Base-by-base conservation (phyloP, 202 grass and related monocot genomes). In the Zizania palustris region DNA sequence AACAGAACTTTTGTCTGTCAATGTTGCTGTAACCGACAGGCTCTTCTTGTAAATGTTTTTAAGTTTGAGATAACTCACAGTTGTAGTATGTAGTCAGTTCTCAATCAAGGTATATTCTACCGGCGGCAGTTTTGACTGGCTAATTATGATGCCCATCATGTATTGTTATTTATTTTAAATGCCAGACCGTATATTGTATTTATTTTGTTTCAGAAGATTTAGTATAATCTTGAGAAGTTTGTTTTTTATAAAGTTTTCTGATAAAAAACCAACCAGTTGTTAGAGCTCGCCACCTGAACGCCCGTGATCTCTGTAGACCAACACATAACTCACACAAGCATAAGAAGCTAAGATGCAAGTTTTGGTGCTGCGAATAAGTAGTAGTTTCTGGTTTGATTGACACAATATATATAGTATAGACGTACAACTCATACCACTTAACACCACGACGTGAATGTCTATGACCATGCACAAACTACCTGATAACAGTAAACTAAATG, bases 31-130 rank as follows among this genome's bases (percentile, higher is more conserved):
- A 71, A 45, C 13, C 50, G 57, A 45, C 83, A 67, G 76, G 15
- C 55, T 57, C 42, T 43, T 61, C 16, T 54, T 85, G 82, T 81
- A 82, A 15, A 82, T 82, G 53, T 28, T 77, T 72, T 45, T 53
- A 65, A 64, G 72, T 28, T 59, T 46, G 42, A 13, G 61, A 46
- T 18, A 38, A 38, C 70, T 66, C 41, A 28, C 50, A 60, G 36
- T 36, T 60, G 50, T 35, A 51, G 60, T 67, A 51, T 66, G 33
- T 73, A 59, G 50, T 55, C 9, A 60, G 68, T 67, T 73, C 13
- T 73, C 12, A 42, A 3, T 38, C 14, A 35, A 67, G 19, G 44
- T 15, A 59, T 67, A 3, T 58, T 84, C n/a, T 37, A 60, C 65
- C 19, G 11, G 45, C 8, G 42, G 10, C 12, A 22, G 5, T 12